A percentile compares a stretch with the other conserved stretches of the same genome.
These are phyloP conservation scores for Cetradonia linearis DNA, from an alignment of 495 filamentous ascomycete genomes.

Conservation along the genomic window DNA sequence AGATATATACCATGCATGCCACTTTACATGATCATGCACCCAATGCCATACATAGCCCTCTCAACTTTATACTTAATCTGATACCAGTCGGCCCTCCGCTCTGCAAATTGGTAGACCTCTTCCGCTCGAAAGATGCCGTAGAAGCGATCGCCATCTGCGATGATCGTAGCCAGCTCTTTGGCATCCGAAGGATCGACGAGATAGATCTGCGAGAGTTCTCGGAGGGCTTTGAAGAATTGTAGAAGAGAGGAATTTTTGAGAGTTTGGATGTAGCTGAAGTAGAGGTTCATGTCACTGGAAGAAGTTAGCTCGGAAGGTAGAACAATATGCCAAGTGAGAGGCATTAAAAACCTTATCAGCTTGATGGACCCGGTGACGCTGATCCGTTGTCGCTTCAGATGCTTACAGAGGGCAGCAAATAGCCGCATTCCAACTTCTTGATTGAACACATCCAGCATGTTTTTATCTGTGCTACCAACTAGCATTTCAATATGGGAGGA, in stretches of 20 bases:
- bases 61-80: constrained; percentile 78
- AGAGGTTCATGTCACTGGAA: constrained; percentile 81
- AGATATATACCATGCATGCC: not conserved
- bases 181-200: constrained; percentile 79
- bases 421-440: constrained; percentile 92
- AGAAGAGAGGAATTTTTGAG: constrained; percentile 74
- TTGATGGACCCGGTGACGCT: constrained; percentile 82
- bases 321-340: not conserved
- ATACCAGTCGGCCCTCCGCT: constrained; percentile 90
- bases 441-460: constrained; percentile 95
- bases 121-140: constrained; percentile 86
- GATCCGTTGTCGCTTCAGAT: constrained; percentile 91
- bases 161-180: constrained; percentile 89
- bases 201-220: constrained; percentile 91
- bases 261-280: constrained; percentile 71
- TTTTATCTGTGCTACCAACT: constrained; percentile 87
- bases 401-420: constrained; percentile 86
- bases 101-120: constrained; percentile 96
- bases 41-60: constrained; percentile 94
- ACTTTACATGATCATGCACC: constrained; percentile 73
- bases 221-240: constrained; percentile 81
- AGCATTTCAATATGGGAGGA: constrained; percentile 85
- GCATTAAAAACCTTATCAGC: constrained; percentile 59
- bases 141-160: constrained; percentile 85
- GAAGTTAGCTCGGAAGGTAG: not conserved